Evolutionary conservation across 768 basidiomycete genomes (phyloP).

Genomic region (Tylopilus subfusipes): DNA sequence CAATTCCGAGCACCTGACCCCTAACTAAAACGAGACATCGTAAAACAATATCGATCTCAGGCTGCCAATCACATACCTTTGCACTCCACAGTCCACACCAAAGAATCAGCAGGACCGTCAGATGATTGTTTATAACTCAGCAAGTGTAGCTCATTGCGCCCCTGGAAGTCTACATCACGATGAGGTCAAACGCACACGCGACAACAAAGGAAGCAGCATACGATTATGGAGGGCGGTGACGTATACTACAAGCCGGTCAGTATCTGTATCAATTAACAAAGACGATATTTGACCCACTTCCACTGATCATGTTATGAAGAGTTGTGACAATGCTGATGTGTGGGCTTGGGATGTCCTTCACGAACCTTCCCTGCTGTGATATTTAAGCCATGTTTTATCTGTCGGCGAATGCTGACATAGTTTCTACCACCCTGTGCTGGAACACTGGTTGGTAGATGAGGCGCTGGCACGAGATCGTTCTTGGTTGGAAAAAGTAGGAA

Average conservation of each 20-base stretch:
- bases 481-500: not conserved
- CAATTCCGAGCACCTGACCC: slow-evolving; percentile 47
- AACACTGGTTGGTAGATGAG: slow-evolving; percentile 1
- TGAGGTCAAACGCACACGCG: not conserved
- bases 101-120: slow-evolving; percentile 41
- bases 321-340: not conserved
- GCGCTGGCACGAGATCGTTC: not conserved
- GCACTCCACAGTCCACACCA: slow-evolving; percentile 52
- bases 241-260: slow-evolving; percentile 27
- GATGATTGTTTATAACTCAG: slow-evolving; percentile 41
- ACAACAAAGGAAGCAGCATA: slow-evolving; percentile 21
- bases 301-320: slow-evolving; percentile 14
- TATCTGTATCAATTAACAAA: not conserved
- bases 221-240: slow-evolving; percentile 46
- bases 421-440: not conserved
- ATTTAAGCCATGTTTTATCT: slow-evolving; percentile 22
- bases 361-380: slow-evolving; percentile 1
- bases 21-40: slow-evolving; percentile 37
- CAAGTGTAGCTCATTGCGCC: slow-evolving; percentile 25
- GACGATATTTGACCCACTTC: slow-evolving; percentile 16
- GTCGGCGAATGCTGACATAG: slow-evolving; percentile 6
- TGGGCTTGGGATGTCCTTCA: not conserved
- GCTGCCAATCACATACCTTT: slow-evolving; percentile 46
- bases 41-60: not conserved
- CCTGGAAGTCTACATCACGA: slow-evolving; percentile 36